Evolutionary conservation across 2,329 filamentous ascomycete genomes (phyloP), one percentile per base, ranked within the genome.

Genomic region (Penicillium sp.): DNA sequence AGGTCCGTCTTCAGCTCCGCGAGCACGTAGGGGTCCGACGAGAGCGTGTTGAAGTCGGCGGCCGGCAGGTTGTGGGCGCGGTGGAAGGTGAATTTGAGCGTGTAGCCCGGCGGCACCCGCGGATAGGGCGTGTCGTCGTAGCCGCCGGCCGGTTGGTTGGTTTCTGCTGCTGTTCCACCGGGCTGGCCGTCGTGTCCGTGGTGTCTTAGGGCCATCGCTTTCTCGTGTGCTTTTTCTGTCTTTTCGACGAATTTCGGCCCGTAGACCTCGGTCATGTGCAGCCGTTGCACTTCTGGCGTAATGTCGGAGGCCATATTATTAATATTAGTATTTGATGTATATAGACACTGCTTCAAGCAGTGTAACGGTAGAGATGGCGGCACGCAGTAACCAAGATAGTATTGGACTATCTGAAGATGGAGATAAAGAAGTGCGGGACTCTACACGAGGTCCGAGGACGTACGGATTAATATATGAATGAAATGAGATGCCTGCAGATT

Each of bases 61-160:
- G 90, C 83, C 1, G 93, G 91, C 3, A 97, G 83, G 68, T 96
- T 91, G 60, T 79, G 78, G 1, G 92, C 93, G 58, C 84, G 81
- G 71, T 93, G 88, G 69, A 97, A 90, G 51, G 85, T 91, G 74
- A 97, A 87, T 68, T 87, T 88, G 62, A 97, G 70, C 0, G 90
- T 96, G 74, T 89, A 97, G 24, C 92, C 91, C 7, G 87, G 85
- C 8, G 87, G 86, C 4, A 84, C 85, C 65, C 82, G 74, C 0
- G 90, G 90, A 8, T 96, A 78, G 1, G 91, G 90, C 0, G 90
- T 96, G 35, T 77, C 71, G 71, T 96, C 91, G 70, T 84, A 94
- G 33, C 91, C 91, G 28, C 91, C 91, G 0, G 87, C 82, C 0
- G 89, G 90, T 30, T 80, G 51, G 5, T 61, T 52, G 43, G 59